These are phyloP conservation scores for Penicillium argentinense DNA, from an alignment of 495 filamentous ascomycete species.

Conservation along the genomic window DNA sequence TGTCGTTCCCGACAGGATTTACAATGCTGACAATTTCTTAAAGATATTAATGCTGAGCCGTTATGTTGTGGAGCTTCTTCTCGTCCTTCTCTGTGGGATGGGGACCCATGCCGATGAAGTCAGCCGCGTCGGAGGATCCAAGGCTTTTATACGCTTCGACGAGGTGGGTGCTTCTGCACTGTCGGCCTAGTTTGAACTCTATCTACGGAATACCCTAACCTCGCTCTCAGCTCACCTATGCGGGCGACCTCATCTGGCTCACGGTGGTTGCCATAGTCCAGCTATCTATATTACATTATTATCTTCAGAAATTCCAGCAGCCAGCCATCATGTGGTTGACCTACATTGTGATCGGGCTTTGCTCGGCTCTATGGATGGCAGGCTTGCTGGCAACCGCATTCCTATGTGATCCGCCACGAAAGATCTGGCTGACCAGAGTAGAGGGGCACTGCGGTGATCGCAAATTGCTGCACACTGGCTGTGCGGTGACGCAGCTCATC, in stretches of 20 bases:
- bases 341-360: conserved; percentile 14
- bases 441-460: conserved; percentile 16
- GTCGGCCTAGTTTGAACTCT: background rate
- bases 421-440: conserved; percentile 10
- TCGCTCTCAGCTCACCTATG: conserved; percentile 18
- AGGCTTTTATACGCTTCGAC: conserved; percentile 15
- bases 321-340: conserved; percentile 5
- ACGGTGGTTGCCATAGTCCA: conserved; percentile 16
- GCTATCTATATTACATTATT: conserved; percentile 21
- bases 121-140: conserved; percentile 6
- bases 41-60: conserved; percentile 20
- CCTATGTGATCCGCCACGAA: conserved; percentile 17
- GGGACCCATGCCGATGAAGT: conserved; percentile 20
- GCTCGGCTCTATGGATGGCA: conserved; percentile 15
- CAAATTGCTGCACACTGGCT: conserved; percentile 13
- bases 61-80: conserved; percentile 21
- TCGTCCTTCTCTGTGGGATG: conserved; percentile 21
- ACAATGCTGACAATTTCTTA: background rate
- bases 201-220: conserved; percentile 2
- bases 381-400: conserved; percentile 19
- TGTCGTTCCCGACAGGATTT: background rate
- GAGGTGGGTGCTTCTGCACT: conserved; percentile 8
- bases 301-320: conserved; percentile 15
- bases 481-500: conserved; percentile 10
- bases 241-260: conserved; percentile 21